phyloP scores from a whole-genome alignment of 805 yeast genomes.

The Myxozyma lipomycoides region DNA sequence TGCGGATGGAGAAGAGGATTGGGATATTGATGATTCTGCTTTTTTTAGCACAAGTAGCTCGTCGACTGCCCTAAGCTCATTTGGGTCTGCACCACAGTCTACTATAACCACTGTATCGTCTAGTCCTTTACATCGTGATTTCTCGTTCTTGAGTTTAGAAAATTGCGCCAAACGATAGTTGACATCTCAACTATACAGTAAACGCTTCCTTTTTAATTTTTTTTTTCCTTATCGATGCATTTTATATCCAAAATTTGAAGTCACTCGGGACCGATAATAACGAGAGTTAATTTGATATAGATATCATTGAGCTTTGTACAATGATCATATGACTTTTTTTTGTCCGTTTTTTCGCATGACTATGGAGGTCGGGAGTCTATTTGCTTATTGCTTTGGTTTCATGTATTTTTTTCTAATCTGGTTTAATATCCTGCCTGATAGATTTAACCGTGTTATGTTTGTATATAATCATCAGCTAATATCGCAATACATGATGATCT shows the following conservation, averaged over 20 bases:
- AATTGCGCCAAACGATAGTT: no score
- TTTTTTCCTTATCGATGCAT: background rate
- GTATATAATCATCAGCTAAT: no score
- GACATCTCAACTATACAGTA: background rate
- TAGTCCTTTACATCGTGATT: conserved; percentile 23
- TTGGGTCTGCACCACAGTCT: conserved; percentile 22
- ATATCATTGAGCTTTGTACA: no score
- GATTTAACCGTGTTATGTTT: no score
- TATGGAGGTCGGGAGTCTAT: no score
- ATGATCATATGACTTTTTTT: no score
- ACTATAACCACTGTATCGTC: conserved; percentile 23
- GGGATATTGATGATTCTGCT: conserved; percentile 28
- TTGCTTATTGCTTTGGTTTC: no score
- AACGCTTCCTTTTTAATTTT: no score
- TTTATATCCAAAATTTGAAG: background rate
- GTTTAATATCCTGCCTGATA: no score
- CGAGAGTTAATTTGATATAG: background rate
- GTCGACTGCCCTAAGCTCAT: conserved; percentile 15
- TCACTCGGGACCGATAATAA: background rate
- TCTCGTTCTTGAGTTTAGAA: conserved; percentile 16
- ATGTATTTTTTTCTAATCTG: no score
- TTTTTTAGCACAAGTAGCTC: conserved; percentile 19
- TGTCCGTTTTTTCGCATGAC: no score
- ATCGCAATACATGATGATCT: no score
- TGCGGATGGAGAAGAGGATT: conserved; percentile 21